Base-by-base conservation (phyloP, 2,329 filamentous ascomycete species). In the Trichoderma asperellum region DNA sequence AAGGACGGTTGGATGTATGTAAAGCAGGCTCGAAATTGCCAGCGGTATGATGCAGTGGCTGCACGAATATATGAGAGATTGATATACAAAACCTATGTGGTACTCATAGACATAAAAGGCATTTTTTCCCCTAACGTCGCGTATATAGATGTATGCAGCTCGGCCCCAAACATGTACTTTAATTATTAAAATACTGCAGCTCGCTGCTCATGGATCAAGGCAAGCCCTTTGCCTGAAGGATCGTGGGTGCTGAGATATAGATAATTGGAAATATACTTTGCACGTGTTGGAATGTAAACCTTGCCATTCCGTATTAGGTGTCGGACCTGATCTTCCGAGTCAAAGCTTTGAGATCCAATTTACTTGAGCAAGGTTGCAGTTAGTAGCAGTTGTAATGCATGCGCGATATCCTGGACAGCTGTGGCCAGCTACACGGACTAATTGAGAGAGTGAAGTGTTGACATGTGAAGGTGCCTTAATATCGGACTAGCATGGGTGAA, bases 381-480 rank as follows among this genome's bases (percentile, higher is more conserved):
- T 43, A n/a, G 40, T 6, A 8, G 40, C 6, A 49, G n/a, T 5
- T 12, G n/a, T 24, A 49, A 24, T 49, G 47, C 18, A 11, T 53
- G 60, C 43, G 60, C 43, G 60, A 63, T 63, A 63, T 60, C 37
- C 7, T 61, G 24, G 6, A 34, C 58, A 29, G 14, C 8, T 29
- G 11, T 11, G 16, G 16, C n/a, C 43, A 21, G 12, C 8, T 49
- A 21, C 4, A 37, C 10, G 32, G 12, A 24, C 5, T 49, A 5
- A 10, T 12, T 2, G 21, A 1, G 6, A 16, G 21, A 40, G 21
- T 8, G 35, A 56, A 16, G 27, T 40, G 61, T 35, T 64, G 61
- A 64, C 61, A 64, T 64, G 61, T 64, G 61, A 64, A 56, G 24
- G 35, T 27, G 24, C 35, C 27, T 18, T 32, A 12, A n/a, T 21